Evolutionary conservation across 1,139 yeast species (phyloP), one percentile per base, ranked within the genome.

Genomic region (Saccharomyces uvarum): DNA sequence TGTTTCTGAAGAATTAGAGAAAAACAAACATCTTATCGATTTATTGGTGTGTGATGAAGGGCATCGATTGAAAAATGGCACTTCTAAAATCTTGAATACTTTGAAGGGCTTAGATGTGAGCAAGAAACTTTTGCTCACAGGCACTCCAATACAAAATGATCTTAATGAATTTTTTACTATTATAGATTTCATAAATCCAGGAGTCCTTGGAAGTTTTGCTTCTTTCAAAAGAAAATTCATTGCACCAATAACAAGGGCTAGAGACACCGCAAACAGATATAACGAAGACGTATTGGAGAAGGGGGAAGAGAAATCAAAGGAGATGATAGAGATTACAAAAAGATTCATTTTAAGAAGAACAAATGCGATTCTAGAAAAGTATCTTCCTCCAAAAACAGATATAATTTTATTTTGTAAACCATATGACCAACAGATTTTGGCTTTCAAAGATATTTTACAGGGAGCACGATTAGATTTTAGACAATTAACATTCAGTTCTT

Each of bases 101-200:
- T 74, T 91, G 52, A 79, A 79, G 48, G 70, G 75, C 1, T 71
- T 91, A 27, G 75, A 81, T 46, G 77, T 88, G 3, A 75, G 77
- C 13, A 79, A 75, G 51, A 81, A 84, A 59, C 73, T 93, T 3
- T 67, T 93, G 21, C 72, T 93, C 8, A 83, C 96, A 0, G 99
- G 99, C 0, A 93, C 99, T 0, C 99, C 99, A 0, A 88, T 93
- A 33, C 99, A 93, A 68, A 93, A 93, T 69, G 96, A 93, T 68
- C 77, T 95, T 54, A 75, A 75, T 1, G 99, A 93, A 66, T 93
- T 88, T 67, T 89, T 75, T 69, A 86, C 88, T 11, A 81, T 93
- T 66, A 80, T 86, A 5, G 86, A 90, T 64, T 91, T 91, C 67
- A 74, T 90, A 13, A 90, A 89, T 64, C 97, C 97, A 0, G 93